A percentile compares a stretch with the other conserved stretches of the same genome.
Evolutionary conservation across 2,329 filamentous ascomycete genomes (phyloP).

Genomic region (Aspergillus alliaceus): DNA sequence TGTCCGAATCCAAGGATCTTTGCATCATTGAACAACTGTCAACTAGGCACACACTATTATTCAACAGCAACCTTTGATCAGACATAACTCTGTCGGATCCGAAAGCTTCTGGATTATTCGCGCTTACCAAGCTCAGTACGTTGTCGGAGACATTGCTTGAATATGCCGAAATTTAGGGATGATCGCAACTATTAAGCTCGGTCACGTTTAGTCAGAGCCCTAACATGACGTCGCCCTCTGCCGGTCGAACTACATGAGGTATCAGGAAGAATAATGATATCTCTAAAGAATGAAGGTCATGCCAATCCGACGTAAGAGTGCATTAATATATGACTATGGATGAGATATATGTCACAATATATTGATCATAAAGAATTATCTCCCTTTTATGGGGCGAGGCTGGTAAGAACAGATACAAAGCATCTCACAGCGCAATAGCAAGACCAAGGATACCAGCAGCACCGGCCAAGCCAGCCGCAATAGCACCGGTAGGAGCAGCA

Average conservation of each 20-base stretch:
- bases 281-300: not conserved
- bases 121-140: no score
- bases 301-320: not conserved
- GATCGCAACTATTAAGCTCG: not conserved
- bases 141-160: no score
- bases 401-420: not conserved
- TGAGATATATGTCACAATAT: not conserved
- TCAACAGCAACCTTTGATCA: no score
- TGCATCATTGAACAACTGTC: no score
- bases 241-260: not conserved
- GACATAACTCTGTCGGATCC: no score
- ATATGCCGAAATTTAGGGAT: not conserved
- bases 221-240: no score
- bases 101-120: no score
- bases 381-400: not conserved
- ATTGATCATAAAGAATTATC: not conserved
- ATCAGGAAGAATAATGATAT: not conserved
- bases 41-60: no score
- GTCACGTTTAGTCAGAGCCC: not conserved
- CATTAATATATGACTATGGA: not conserved
- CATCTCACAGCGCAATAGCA: constrained; percentile 22
- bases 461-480: constrained; percentile 20
- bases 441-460: constrained; percentile 23
- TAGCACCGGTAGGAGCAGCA: constrained; percentile 17
- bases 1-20: no score